Base-by-base conservation (phyloP, 1,284 basidiomycete genomes). In the Ustilago sp. region DNA sequence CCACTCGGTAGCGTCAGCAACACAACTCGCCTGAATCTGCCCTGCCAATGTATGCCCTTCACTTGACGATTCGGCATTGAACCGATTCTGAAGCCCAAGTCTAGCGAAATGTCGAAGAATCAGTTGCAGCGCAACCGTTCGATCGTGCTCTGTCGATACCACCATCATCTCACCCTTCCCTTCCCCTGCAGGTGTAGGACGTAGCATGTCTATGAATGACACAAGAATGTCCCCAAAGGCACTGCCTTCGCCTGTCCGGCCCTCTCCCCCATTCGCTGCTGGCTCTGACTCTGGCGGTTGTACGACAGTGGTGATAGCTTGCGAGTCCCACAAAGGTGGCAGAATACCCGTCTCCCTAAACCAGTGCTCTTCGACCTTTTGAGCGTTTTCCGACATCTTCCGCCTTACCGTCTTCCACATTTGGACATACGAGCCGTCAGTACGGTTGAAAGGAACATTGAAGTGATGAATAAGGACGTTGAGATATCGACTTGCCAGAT, bases 401-500 rank as follows among this genome's bases (percentile, higher is more conserved):
- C n/a, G 15, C 6, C 75, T 45, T 8, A 77, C 64, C 0, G 19
- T 15, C 11, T 61, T 58, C 75, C 75, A 77, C 70, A 74, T 70
- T 11, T 63, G 31, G 1, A 57, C 52, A 55, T 77, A 61, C 17
- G 75, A 58, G 2, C 36, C 53, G 19, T 62, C 17, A 12, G 58
- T 55, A 0, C 75, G 63, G 31, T 62, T 28, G 47, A 73, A 77
- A 3, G 67, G 48, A 1, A 74, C 59, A 11, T 56, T 23, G 41
- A 77, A 77, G 63, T 77, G 61, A 48, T 77, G 75, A 50, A 77
- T 77, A 5, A 77, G 56, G 13, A 77, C 70, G 54, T 77, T 77
- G 58, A 77, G 54, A 48, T 74, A 77, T 15, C 70, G 63, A 39
- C 56, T 64, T 1, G 75, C 75, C 4, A 77, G 59, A 35, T 70